Percentiles rank a stretch among this genome's conserved stretches.
Conservation (phyloP, 345 rosid species). For the Sonneratia caseolaris region DNA sequence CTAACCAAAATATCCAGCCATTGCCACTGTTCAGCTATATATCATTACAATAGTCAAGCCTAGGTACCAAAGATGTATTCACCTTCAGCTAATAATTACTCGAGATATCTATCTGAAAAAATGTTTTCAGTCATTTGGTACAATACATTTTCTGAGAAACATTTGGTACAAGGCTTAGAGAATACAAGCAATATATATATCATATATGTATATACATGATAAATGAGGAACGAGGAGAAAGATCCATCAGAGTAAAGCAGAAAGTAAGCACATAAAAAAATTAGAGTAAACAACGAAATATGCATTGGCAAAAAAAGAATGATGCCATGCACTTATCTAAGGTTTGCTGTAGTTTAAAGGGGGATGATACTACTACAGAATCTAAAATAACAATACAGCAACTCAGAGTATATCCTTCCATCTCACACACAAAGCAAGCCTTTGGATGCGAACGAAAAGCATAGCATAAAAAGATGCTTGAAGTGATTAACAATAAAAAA, state of each 20-base stretch:
- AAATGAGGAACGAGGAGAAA: too few relatives aligned
- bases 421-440: background rate
- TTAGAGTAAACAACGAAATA: background rate
- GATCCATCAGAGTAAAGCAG: background rate
- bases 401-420: background rate
- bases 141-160: too few relatives aligned
- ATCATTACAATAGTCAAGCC: background rate
- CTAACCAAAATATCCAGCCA: background rate
- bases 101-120: too few relatives aligned
- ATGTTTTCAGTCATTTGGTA: too few relatives aligned
- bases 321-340: background rate
- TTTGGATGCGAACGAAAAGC: background rate
- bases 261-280: too few relatives aligned
- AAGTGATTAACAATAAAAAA: background rate
- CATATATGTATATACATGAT: too few relatives aligned
- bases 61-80: too few relatives aligned
- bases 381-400: background rate
- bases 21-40: background rate
- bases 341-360: background rate
- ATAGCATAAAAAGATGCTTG: background rate
- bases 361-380: background rate
- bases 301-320: background rate
- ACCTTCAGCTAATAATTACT: too few relatives aligned
- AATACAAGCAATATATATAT: too few relatives aligned
- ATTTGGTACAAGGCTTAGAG: too few relatives aligned